A percentile compares a stretch with the other conserved stretches of the same genome.
These are phyloP conservation scores for Ceratobasidium sp. DNA, from an alignment of 1,284 basidiomycete genomes.

Conservation along the genomic window DNA sequence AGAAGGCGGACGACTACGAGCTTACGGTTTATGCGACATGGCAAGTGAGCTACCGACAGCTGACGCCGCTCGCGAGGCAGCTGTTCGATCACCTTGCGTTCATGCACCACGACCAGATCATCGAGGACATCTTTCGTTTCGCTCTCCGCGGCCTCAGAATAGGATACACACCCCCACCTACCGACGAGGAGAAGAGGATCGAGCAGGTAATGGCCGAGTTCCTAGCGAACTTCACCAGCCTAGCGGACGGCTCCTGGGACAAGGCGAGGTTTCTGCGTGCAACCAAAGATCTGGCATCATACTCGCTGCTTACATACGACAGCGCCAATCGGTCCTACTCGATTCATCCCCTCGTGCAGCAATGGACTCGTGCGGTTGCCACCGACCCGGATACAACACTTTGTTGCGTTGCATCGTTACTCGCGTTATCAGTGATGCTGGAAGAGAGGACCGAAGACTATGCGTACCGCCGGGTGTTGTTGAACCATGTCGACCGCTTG, in stretches of 20 bases:
- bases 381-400: not conserved
- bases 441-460: no score
- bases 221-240: no score
- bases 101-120: slow-evolving; percentile 13
- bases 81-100: not conserved
- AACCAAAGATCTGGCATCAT: not conserved
- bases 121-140: not conserved
- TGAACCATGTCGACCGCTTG: no score
- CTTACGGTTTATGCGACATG: slow-evolving; percentile 9
- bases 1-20: slow-evolving; percentile 13
- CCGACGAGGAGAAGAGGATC: not conserved
- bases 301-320: slow-evolving; percentile 1
- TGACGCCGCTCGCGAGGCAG: not conserved
- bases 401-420: not conserved
- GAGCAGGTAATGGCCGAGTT: not conserved
- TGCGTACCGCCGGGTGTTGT: no score
- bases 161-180: not conserved
- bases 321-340: not conserved
- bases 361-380: not conserved
- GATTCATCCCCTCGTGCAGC: slow-evolving; percentile 4
- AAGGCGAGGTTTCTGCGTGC: not conserved
- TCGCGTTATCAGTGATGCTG: no score
- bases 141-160: not conserved
- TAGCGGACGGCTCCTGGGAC: not conserved
- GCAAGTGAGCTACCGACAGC: not conserved